These are phyloP conservation scores for Melampsora americana DNA, from an alignment of 1,284 basidiomycete genomes.

Conservation along the genomic window DNA sequence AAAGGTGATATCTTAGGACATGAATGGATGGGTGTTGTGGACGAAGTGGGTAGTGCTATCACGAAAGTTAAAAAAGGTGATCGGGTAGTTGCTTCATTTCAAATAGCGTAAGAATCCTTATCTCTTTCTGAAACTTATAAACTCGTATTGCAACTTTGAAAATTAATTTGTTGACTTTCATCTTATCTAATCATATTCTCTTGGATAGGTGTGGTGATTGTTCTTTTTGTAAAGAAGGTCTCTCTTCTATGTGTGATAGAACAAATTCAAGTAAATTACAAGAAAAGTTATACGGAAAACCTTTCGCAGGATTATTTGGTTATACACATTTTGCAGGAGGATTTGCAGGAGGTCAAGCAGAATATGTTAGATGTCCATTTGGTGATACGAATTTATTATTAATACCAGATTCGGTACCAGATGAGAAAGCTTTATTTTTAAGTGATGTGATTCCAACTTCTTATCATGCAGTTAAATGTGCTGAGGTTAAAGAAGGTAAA, in stretches of 20 bases:
- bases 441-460: background rate
- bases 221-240: conserved; percentile 46
- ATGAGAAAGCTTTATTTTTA: background rate
- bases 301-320: conserved; percentile 46
- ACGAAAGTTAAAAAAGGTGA: conserved; percentile 39
- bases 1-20: conserved; percentile 47
- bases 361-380: conserved; percentile 49
- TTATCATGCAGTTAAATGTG: conserved; percentile 46
- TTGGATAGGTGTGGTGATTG: conserved; percentile 46
- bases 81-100: conserved; percentile 47
- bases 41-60: conserved; percentile 30
- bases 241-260: conserved; percentile 47
- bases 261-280: conserved; percentile 47
- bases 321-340: conserved; percentile 49
- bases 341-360: conserved; percentile 48
- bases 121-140: no score
- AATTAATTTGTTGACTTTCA: no score
- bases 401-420: conserved; percentile 18
- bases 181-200: no score
- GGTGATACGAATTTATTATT: conserved; percentile 49
- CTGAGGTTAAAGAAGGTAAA: conserved; percentile 47
- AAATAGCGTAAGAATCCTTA: conserved; percentile 25
- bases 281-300: conserved; percentile 48
- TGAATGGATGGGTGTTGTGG: conserved; percentile 44
- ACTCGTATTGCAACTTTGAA: no score